These are phyloP conservation scores for Nicotiana tomentosiformis DNA, from an alignment of 257 asterid species.

Conservation along the genomic window DNA sequence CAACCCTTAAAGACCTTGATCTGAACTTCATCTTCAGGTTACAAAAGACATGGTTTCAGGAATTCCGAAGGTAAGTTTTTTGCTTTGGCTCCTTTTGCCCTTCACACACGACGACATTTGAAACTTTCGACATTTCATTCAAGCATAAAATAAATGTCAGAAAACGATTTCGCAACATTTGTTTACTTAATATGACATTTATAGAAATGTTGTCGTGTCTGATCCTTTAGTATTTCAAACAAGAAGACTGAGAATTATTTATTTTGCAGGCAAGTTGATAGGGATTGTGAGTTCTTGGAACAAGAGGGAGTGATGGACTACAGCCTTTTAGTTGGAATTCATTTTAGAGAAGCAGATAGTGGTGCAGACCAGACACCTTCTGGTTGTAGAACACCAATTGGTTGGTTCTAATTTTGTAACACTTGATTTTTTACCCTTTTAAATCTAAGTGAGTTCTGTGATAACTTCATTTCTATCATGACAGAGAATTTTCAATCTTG, in stretches of 20 bases:
- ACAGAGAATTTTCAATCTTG: background rate
- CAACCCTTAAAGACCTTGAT: conserved; percentile 91
- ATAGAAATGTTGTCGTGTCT: background rate
- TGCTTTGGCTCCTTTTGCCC: background rate
- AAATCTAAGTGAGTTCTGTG: background rate
- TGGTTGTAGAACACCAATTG: conserved; percentile 28
- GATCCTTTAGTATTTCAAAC: background rate
- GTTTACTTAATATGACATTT: background rate
- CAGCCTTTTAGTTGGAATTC: conserved; percentile 43
- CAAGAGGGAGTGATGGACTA: conserved; percentile 44
- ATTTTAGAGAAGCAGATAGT: conserved; percentile 25
- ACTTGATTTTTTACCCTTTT: background rate
- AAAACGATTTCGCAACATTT: background rate
- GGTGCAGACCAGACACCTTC: conserved; percentile 17
- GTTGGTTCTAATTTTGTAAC: conserved; percentile 3
- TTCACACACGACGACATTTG: background rate
- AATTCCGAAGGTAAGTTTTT: conserved; percentile 53
- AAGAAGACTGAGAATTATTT: background rate
- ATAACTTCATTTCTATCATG: background rate
- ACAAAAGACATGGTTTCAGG: conserved; percentile 85
- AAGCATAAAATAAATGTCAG: background rate
- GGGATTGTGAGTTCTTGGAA: conserved; percentile 38
- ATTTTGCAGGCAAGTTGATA: conserved; percentile 36
- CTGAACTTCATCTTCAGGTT: conserved; percentile 74
- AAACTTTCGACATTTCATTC: background rate